phyloP scores from a whole-genome alignment of 1,284 basidiomycete species.

The Cryptococcus sp. region DNA sequence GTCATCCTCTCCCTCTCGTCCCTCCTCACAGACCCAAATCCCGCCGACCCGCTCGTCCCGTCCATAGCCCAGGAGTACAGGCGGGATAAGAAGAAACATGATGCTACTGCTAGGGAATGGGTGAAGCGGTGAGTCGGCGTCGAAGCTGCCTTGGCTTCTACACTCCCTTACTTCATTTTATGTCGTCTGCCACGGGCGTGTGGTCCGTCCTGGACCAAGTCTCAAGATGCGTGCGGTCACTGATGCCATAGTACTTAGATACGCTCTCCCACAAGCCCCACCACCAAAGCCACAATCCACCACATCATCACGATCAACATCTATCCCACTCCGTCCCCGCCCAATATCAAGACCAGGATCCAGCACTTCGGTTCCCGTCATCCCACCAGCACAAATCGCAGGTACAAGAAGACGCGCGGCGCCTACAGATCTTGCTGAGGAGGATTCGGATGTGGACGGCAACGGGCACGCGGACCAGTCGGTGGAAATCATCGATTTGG shows the following conservation, averaged over 20 bases:
- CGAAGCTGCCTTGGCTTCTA: no score
- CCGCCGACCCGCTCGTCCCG: slow-evolving; percentile 59
- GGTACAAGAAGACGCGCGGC: slow-evolving; percentile 22
- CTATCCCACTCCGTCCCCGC: slow-evolving; percentile 11
- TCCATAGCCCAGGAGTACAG: slow-evolving; percentile 76
- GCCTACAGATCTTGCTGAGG: slow-evolving; percentile 13
- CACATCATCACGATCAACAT: slow-evolving; percentile 1
- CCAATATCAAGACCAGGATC: slow-evolving; percentile 3
- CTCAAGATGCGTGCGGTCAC: no score
- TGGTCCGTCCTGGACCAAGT: no score
- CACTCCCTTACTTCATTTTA: no score
- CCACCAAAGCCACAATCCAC: no score
- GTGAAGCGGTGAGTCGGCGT: slow-evolving; percentile 74
- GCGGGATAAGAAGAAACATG: slow-evolving; percentile 84
- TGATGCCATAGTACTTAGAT: no score
- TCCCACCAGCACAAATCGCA: slow-evolving; percentile 24
- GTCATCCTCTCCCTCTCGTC: slow-evolving; percentile 85
- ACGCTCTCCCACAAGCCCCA: no score
- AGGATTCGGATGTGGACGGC: slow-evolving; percentile 8
- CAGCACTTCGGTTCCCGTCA: slow-evolving; percentile 3
- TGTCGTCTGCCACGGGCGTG: no score
- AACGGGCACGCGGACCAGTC: not conserved
- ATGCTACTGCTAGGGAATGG: slow-evolving; percentile 91
- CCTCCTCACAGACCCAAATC: slow-evolving; percentile 85
- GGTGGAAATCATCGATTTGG: slow-evolving; percentile 2